Percentiles rank a stretch among this genome's conserved stretches.
Conservation (phyloP, 176 grass and related monocot genomes). For the Avena insularis region DNA sequence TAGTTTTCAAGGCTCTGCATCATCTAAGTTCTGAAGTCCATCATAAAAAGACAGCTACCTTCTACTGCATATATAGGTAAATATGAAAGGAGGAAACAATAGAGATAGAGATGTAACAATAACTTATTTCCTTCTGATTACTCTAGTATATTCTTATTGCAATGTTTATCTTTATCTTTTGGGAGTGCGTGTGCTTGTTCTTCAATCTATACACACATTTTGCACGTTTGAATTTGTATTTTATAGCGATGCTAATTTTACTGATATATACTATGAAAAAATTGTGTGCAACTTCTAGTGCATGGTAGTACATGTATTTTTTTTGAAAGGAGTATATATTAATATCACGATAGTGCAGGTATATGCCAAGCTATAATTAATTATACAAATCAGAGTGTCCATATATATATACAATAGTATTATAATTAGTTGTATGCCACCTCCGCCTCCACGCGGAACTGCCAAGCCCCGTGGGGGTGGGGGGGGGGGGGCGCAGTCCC, state of each 20-base stretch:
- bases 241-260: not conserved
- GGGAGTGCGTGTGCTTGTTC: not conserved
- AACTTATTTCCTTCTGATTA: not conserved
- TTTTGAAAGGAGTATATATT: too few species aligned
- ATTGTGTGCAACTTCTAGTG: too few species aligned
- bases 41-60: conserved; percentile 5
- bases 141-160: not conserved
- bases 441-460: too few species aligned
- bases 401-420: too few species aligned
- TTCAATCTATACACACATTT: not conserved
- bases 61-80: conserved; percentile 17
- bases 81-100: not conserved
- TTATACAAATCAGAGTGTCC: too few species aligned
- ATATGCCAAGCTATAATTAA: too few species aligned
- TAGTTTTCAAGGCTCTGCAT: conserved; percentile 43
- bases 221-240: not conserved
- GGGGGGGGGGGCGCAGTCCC: too few species aligned
- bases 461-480: too few species aligned
- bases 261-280: too few species aligned
- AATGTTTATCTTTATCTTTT: not conserved
- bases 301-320: too few species aligned
- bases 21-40: conserved; percentile 14
- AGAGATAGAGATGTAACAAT: conserved; percentile 6
- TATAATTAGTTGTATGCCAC: too few species aligned
- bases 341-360: too few species aligned